phyloP scores from a whole-genome alignment of 139 green algal genomes.

The Zygnema cylindricum region DNA sequence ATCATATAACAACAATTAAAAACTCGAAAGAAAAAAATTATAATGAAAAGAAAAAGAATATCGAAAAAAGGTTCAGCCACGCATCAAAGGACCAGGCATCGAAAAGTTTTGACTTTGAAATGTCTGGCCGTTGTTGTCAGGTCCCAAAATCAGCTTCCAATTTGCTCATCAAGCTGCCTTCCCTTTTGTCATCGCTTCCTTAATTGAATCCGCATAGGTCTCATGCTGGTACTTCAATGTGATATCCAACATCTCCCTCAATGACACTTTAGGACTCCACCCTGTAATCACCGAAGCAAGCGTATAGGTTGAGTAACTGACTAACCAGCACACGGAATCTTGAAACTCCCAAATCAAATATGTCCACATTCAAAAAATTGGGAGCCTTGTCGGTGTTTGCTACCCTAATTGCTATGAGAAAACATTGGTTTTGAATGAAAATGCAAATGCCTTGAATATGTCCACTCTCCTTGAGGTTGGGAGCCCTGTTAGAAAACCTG shows the following conservation, averaged over 20 bases:
- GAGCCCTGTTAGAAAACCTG: background rate
- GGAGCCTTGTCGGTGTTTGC: background rate
- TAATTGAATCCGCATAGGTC: conserved; percentile 45
- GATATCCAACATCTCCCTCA: conserved; percentile 25
- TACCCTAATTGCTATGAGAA: background rate
- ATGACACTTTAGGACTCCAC: conserved; percentile 22
- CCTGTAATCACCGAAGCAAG: conserved; percentile 45
- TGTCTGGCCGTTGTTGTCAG: too few relatives aligned
- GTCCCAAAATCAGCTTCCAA: too few relatives aligned
- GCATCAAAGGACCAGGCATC: too few relatives aligned
- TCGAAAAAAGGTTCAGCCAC: too few relatives aligned
- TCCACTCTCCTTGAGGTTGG: background rate
- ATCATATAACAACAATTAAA: too few relatives aligned
- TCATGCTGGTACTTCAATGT: conserved; percentile 43
- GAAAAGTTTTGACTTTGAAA: too few relatives aligned
- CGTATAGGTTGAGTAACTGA: background rate
- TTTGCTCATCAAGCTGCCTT: conserved; percentile 5
- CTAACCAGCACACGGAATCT: background rate
- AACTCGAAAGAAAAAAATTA: too few relatives aligned
- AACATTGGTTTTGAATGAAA: background rate
- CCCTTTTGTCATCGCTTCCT: conserved; percentile 6
- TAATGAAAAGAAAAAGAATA: too few relatives aligned
- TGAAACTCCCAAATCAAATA: background rate
- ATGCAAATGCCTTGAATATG: background rate
- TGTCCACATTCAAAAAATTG: background rate